Evolutionary conservation across 2,329 filamentous ascomycete genomes (phyloP), one percentile per base, ranked within the genome.

Genomic region (Cladosporium austrohemisphaericum): DNA sequence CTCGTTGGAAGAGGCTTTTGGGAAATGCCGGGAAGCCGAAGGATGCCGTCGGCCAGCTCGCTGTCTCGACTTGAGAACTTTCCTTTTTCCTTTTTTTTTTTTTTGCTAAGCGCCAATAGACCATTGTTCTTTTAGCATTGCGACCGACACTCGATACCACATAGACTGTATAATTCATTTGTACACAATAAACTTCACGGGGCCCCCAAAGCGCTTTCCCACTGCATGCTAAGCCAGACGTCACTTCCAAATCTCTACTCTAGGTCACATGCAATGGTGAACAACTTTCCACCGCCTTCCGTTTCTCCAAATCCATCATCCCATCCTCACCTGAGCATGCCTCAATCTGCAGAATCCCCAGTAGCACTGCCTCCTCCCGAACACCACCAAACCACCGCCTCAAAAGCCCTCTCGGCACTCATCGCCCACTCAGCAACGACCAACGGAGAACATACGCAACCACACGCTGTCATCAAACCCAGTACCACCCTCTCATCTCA

Each of bases 401-500:
- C 36, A 14, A 40, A 40, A 23, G 16, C 36, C n/a, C 36, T 18
- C 36, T 23, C 22, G 20, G 14, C 16, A 13, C n/a, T 23, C 16
- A n/a, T 19, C 5, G 31, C 5, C 6, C 31, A 33, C 11, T n/a
- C n/a, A n/a, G n/a, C n/a, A n/a, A 13, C 16, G 3, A 20, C 18
- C 25, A 31, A 16, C 26, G 2, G 9, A 14, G 25, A 13, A 5
- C 14, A 11, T 5, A 13, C 8, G 4, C 37, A 41, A 26, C 25
- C 25, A 6, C 25, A 26, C 6, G 25, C 25, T 11, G 6, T 11
- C 25, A 26, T 11, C 25, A 6, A 26, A 6, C 25, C 11, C 41
- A 47, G 54, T 36, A 50, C 58, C 2, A 55, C 59, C 33, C 25
- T 36, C 11, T 59, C n/a, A n/a, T n/a, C n/a, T n/a, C n/a, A 54